These are phyloP conservation scores for Barnettozyma sucrosica DNA, from an alignment of 805 yeast species.

Conservation along the genomic window DNA sequence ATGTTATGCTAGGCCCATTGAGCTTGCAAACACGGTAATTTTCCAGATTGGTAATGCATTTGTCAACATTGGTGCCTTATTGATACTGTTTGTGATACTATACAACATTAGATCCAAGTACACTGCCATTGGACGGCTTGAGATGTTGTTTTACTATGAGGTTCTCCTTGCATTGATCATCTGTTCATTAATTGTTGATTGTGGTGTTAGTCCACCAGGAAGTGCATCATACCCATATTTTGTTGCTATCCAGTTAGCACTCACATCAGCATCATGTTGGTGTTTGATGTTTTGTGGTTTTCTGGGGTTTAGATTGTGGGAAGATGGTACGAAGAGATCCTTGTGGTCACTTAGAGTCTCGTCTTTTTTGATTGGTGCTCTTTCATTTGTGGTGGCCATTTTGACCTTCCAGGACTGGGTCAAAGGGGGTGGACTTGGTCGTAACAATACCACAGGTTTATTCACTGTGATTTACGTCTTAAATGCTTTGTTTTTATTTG, in stretches of 20 bases:
- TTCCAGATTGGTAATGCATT: conserved; percentile 87
- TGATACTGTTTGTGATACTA: conserved; percentile 60
- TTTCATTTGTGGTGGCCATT: conserved; percentile 61
- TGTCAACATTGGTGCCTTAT: conserved; percentile 69
- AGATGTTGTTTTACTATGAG: conserved; percentile 72
- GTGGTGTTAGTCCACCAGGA: conserved; percentile 90
- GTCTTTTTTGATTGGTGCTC: conserved; percentile 51
- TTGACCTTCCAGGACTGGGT: conserved; percentile 71
- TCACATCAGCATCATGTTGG: conserved; percentile 67
- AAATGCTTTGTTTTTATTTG: conserved; percentile 58
- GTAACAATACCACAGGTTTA: conserved; percentile 55
- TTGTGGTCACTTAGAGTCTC: conserved; percentile 49
- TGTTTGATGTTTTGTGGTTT: conserved; percentile 68
- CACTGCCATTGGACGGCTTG: conserved; percentile 91
- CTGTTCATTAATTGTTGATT: conserved; percentile 72
- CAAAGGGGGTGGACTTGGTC: conserved; percentile 36
- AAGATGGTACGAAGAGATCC: conserved; percentile 76
- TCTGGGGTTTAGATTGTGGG: conserved; percentile 87
- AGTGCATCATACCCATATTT: conserved; percentile 70
- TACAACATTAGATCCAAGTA: conserved; percentile 77
- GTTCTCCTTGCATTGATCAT: conserved; percentile 51
- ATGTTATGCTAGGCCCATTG: conserved; percentile 84
- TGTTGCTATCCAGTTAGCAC: conserved; percentile 74
- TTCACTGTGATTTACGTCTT: conserved; percentile 66
- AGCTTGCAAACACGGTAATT: conserved; percentile 84